These are phyloP conservation scores for Hypoxylon sp. DNA, from an alignment of 2,329 filamentous ascomycete genomes.

Conservation along the genomic window DNA sequence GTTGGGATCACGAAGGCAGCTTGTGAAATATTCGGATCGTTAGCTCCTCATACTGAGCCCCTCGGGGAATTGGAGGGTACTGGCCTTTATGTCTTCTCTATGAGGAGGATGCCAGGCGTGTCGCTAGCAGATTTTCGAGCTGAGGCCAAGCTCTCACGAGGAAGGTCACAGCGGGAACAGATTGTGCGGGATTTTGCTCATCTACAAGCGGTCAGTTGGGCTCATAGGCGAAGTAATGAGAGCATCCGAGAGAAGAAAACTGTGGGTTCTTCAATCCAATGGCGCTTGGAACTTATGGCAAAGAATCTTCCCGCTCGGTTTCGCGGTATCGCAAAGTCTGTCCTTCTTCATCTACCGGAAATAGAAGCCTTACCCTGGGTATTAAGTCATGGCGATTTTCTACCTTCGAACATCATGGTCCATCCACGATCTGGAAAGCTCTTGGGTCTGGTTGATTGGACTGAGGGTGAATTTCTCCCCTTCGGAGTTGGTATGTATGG, in stretches of 20 bases:
- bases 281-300: conserved; percentile 59
- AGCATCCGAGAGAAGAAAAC: conserved; percentile 49
- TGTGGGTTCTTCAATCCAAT: conserved; percentile 60
- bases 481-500: conserved; percentile 74
- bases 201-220: conserved; percentile 60
- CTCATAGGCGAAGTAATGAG: conserved; percentile 40
- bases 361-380: conserved; percentile 67
- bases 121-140: conserved; percentile 57
- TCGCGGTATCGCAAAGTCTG: conserved; percentile 46
- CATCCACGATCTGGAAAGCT: conserved; percentile 61
- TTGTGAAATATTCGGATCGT: conserved; percentile 57
- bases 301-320: conserved; percentile 57
- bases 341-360: conserved; percentile 52
- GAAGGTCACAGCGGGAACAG: conserved; percentile 45
- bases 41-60: conserved; percentile 61
- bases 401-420: conserved; percentile 71
- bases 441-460: conserved; percentile 74
- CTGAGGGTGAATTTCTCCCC: conserved; percentile 72
- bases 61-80: conserved; percentile 55
- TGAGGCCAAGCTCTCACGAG: conserved; percentile 23
- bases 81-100: conserved; percentile 59
- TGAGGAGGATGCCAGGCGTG: conserved; percentile 61
- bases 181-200: conserved; percentile 61
- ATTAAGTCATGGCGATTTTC: conserved; percentile 73
- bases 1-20: conserved; percentile 57